These are phyloP conservation scores for Podospora pseudopauciseta DNA, from an alignment of 495 filamentous ascomycete genomes.

Conservation along the genomic window DNA sequence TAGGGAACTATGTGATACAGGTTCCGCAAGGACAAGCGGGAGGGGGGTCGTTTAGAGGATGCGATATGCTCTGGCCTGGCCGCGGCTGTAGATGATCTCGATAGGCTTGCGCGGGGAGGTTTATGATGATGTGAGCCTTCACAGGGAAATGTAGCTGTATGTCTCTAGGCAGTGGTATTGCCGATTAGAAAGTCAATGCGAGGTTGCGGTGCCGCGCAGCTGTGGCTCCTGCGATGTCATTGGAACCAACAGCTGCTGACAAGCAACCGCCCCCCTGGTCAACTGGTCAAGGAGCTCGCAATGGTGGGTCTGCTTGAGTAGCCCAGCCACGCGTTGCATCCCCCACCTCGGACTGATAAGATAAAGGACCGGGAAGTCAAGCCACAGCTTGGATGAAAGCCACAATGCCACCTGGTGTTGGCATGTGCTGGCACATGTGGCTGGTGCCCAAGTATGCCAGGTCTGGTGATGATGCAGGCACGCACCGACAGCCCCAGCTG, in stretches of 20 bases:
- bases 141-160: background rate
- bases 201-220: slow-evolving; percentile 11
- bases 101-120: background rate
- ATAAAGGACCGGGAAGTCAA: background rate
- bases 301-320: background rate
- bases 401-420: background rate
- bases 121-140: background rate
- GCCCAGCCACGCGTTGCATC: slow-evolving; percentile 1
- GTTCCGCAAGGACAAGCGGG: slow-evolving; percentile 4
- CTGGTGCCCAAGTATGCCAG: background rate
- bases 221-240: slow-evolving; percentile 13
- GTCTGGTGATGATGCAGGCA: background rate
- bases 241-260: slow-evolving; percentile 25
- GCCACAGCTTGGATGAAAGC: background rate
- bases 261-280: slow-evolving; percentile 9
- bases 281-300: slow-evolving; percentile 10
- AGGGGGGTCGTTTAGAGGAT: background rate
- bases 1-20: background rate
- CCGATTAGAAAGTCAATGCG: background rate
- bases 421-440: background rate
- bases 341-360: slow-evolving; percentile 1
- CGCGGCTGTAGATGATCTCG: background rate
- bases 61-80: background rate
- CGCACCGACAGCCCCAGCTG: background rate
- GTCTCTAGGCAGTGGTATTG: background rate